Percentiles rank a stretch among this genome's conserved stretches.
Conservation (phyloP, 495 filamentous ascomycete species). For the Hypoxylon cercidicola region DNA sequence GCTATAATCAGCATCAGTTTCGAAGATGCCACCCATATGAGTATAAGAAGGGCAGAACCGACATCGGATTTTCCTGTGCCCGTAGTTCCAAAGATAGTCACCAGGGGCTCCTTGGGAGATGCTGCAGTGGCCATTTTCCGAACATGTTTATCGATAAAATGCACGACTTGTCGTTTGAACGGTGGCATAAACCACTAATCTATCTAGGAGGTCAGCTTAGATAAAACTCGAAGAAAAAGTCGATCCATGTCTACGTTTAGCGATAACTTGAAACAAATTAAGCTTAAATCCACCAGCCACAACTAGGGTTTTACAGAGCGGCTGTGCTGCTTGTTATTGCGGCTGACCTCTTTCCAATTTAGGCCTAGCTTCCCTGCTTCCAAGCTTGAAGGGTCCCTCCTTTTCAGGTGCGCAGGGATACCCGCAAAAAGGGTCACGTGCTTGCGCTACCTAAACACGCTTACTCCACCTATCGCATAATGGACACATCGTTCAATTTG, state of each 20-base stretch:
- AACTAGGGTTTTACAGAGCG: not conserved
- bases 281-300: slow-evolving; percentile 6
- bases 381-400: not conserved
- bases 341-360: too few species aligned
- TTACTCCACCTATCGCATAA: slow-evolving; percentile 57
- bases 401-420: slow-evolving; percentile 1
- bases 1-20: slow-evolving; percentile 59
- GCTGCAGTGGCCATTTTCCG: slow-evolving; percentile 35
- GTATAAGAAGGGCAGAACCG: slow-evolving; percentile 29
- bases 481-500: slow-evolving; percentile 61
- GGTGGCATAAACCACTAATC: slow-evolving; percentile 19
- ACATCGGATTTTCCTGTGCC: slow-evolving; percentile 99
- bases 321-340: not conserved
- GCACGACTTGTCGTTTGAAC: not conserved
- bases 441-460: slow-evolving; percentile 43
- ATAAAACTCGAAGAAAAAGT: not conserved
- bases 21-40: not conserved
- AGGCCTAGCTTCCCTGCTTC: not conserved
- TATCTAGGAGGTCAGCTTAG: not conserved
- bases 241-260: too few species aligned
- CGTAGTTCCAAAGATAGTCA: slow-evolving; percentile 90
- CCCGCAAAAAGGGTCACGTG: slow-evolving; percentile 31
- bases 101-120: slow-evolving; percentile 65
- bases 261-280: not conserved
- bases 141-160: slow-evolving; percentile 23